phyloP scores from a whole-genome alignment of 2,329 filamentous ascomycete genomes.

The Exophiala sp. region DNA sequence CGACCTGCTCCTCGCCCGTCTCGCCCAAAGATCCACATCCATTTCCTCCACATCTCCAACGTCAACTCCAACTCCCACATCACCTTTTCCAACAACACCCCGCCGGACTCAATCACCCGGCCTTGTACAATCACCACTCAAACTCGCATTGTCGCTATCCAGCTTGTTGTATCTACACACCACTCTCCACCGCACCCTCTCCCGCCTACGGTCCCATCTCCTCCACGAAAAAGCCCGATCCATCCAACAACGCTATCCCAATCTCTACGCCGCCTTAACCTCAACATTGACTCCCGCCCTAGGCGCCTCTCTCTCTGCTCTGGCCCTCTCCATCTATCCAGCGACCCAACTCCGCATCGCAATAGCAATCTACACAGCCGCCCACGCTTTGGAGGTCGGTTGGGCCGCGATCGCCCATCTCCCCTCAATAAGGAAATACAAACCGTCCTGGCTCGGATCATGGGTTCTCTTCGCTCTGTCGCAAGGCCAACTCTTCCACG shows the following conservation, averaged over 20 bases:
- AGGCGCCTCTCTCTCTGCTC: slow-evolving; percentile 82
- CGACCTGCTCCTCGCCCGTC: slow-evolving; percentile 20
- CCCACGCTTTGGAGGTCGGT: slow-evolving; percentile 76
- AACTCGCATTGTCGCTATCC: slow-evolving; percentile 78
- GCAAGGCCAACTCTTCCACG: slow-evolving; percentile 72
- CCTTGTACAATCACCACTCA: slow-evolving; percentile 59
- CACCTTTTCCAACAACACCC: too few species aligned
- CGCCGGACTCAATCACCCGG: too few species aligned
- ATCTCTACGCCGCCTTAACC: slow-evolving; percentile 69
- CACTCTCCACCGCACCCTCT: slow-evolving; percentile 84
- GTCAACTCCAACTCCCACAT: too few species aligned
- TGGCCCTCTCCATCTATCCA: slow-evolving; percentile 74
- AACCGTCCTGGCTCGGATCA: slow-evolving; percentile 81
- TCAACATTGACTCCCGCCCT: slow-evolving; percentile 81
- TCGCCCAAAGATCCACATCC: neutral
- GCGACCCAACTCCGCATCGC: slow-evolving; percentile 70
- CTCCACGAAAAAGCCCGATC: slow-evolving; percentile 74
- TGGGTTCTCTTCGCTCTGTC: slow-evolving; percentile 77
- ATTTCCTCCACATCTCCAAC: too few species aligned
- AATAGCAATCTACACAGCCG: slow-evolving; percentile 76
- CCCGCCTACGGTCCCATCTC: slow-evolving; percentile 71
- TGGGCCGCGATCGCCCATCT: slow-evolving; percentile 81
- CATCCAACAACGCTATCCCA: slow-evolving; percentile 79
- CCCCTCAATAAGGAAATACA: slow-evolving; percentile 57
- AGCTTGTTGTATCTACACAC: slow-evolving; percentile 85